These are phyloP conservation scores for Teratosphaeria gauchensis DNA, from an alignment of 2,329 filamentous ascomycete genomes.

Conservation along the genomic window DNA sequence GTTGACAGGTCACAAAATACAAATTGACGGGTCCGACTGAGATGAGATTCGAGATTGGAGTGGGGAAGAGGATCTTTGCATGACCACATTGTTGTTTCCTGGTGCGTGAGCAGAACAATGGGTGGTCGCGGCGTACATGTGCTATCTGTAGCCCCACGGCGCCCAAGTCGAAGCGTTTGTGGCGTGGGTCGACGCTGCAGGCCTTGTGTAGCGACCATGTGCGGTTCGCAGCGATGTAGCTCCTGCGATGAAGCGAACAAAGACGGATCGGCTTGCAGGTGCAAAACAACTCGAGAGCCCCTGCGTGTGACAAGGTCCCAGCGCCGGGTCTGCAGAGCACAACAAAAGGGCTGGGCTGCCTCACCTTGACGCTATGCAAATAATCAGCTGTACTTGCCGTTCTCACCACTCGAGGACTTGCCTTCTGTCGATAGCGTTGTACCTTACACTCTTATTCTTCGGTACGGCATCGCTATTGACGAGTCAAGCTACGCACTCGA, in stretches of 20 bases:
- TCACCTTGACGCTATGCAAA: not conserved
- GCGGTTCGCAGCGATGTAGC: constrained; percentile 10
- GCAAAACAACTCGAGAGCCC: constrained; percentile 3
- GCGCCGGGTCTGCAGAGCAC: constrained; percentile 8
- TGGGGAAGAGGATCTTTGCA: not conserved
- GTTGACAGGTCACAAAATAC: not conserved
- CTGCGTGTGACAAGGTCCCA: not conserved
- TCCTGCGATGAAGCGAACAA: constrained; percentile 10
- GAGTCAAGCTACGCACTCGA: not conserved
- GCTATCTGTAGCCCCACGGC: constrained; percentile 8
- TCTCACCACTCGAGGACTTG: constrained; percentile 1
- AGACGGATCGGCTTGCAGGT: constrained; percentile 23
- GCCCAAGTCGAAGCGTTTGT: constrained; percentile 10
- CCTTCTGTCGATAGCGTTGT: constrained; percentile 8
- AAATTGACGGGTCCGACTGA: not conserved
- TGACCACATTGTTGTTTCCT: not conserved
- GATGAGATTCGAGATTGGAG: not conserved
- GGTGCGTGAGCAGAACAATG: constrained; percentile 4
- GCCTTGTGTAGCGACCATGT: constrained; percentile 13
- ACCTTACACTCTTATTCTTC: not conserved
- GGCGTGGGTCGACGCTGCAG: constrained; percentile 11
- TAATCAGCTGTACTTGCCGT: constrained; percentile 6
- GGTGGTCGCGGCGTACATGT: constrained; percentile 15
- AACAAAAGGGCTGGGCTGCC: constrained; percentile 13
- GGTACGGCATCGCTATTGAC: constrained; percentile 7